Evolutionary conservation across 2,329 filamentous ascomycete species (phyloP).

Genomic region (Elsinoe arachidis): DNA sequence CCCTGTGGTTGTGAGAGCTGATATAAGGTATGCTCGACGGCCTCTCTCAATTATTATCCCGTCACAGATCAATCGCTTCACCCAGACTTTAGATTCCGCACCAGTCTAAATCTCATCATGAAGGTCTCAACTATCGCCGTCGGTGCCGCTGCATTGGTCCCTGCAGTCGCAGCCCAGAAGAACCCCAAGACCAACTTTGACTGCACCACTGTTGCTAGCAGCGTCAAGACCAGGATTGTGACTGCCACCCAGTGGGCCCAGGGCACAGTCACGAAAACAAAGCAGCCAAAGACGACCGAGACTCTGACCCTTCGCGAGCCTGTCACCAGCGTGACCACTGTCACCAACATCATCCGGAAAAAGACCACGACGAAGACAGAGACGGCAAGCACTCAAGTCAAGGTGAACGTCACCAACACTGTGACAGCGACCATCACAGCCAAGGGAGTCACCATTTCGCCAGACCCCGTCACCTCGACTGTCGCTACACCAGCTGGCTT

Average conservation of each 20-base stretch:
- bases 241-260: neutral
- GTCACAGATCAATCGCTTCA: neutral
- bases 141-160: neutral
- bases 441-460: neutral
- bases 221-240: neutral
- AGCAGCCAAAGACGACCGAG: neutral
- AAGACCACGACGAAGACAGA: neutral
- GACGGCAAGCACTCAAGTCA: neutral
- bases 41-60: neutral
- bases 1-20: neutral
- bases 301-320: neutral
- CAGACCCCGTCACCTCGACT: neutral
- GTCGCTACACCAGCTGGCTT: constrained; percentile 3
- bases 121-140: constrained; percentile 10
- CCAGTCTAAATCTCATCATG: neutral
- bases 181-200: neutral
- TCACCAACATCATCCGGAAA: neutral
- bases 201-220: neutral
- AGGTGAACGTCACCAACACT: neutral
- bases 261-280: neutral
- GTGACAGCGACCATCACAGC: neutral
- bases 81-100: neutral
- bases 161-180: neutral
- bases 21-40: neutral
- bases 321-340: neutral